Conservation (phyloP, 2,329 filamentous ascomycete genomes). For the Ophidiomyces ophidiicola region DNA sequence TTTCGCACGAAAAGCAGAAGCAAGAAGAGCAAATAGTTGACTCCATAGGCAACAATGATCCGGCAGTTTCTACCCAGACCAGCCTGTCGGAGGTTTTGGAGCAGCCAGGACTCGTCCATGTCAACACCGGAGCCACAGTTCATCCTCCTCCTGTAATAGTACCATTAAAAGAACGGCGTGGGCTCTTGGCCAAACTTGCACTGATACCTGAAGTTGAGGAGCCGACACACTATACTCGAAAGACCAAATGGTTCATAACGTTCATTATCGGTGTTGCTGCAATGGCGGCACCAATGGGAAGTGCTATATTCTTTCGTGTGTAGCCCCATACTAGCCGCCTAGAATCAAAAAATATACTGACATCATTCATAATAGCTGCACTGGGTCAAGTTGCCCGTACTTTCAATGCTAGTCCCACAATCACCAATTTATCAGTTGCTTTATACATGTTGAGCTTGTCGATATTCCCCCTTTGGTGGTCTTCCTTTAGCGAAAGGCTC, state of each 20-base stretch:
- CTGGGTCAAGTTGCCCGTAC: conserved; percentile 52
- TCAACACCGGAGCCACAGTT: conserved; percentile 5
- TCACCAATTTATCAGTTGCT: conserved; percentile 64
- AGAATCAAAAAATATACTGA: background rate
- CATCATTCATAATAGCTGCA: conserved; percentile 43
- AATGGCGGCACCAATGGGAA: conserved; percentile 69
- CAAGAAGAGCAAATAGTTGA: background rate
- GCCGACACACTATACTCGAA: conserved; percentile 58
- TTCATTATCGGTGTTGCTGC: conserved; percentile 64
- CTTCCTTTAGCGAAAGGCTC: conserved; percentile 58
- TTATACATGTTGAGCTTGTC: conserved; percentile 74
- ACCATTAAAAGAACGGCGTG: conserved; percentile 48
- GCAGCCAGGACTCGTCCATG: conserved; percentile 1
- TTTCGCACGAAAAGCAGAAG: background rate
- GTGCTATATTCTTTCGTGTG: conserved; percentile 69
- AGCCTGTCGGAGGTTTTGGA: background rate
- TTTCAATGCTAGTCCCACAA: conserved; percentile 49
- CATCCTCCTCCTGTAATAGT: conserved; percentile 33
- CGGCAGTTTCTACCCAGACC: conserved; percentile 1
- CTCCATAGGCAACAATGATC: background rate
- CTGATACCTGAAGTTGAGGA: conserved; percentile 67
- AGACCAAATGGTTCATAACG: conserved; percentile 76
- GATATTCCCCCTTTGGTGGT: conserved; percentile 81
- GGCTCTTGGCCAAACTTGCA: conserved; percentile 57
- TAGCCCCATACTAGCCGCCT: conserved; percentile 15